phyloP scores from a whole-genome alignment of 2,329 filamentous ascomycete species.

The Dactylellina parvicollis region DNA sequence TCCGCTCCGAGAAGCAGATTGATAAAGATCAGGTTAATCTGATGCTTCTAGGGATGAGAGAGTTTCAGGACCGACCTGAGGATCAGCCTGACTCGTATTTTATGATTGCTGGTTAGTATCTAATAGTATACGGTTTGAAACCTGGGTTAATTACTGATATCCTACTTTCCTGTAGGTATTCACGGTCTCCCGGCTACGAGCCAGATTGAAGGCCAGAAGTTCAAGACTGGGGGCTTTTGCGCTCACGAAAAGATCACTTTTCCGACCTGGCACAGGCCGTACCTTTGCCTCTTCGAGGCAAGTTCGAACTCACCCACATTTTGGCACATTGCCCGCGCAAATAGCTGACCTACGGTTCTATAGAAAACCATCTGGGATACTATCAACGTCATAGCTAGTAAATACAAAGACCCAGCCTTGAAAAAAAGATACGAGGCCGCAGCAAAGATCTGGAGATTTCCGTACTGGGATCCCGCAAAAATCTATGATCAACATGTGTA shows the following conservation, averaged over 20 bases:
- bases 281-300: constrained; percentile 53
- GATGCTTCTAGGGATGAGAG: background rate
- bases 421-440: constrained; percentile 3
- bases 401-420: background rate
- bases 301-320: background rate
- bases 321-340: too few species aligned
- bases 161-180: background rate
- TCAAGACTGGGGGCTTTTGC: constrained; percentile 54
- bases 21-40: constrained; percentile 8
- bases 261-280: constrained; percentile 58
- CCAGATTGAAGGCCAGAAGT: background rate
- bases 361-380: constrained; percentile 11
- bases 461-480: constrained; percentile 31
- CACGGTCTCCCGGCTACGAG: background rate
- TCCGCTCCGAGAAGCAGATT: background rate
- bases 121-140: background rate
- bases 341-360: background rate
- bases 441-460: constrained; percentile 16
- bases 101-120: constrained; percentile 8
- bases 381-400: constrained; percentile 9
- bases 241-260: constrained; percentile 56
- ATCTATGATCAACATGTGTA: background rate
- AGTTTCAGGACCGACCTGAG: background rate
- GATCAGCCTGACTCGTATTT: background rate
- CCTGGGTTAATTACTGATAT: background rate